A percentile compares a stretch with the other conserved stretches of the same genome.
phyloP scores from a whole-genome alignment of 78 protist species.

The Protostelium mycophagum region DNA sequence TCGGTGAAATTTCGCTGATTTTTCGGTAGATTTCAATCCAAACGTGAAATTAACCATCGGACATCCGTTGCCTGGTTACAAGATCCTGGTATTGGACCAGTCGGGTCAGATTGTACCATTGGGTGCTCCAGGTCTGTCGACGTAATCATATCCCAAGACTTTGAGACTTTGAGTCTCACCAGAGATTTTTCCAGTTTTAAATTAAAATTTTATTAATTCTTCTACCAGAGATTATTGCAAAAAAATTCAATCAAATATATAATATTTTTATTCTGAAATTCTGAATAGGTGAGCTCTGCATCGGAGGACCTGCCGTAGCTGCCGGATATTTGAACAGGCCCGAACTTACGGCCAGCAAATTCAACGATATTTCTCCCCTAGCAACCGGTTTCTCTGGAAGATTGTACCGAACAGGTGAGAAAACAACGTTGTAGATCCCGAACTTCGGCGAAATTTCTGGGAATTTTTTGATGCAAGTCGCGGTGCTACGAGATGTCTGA shows the following conservation, averaged over 20 bases:
- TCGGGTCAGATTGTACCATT: neutral
- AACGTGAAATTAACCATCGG: neutral
- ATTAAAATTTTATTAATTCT: no score
- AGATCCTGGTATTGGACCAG: neutral
- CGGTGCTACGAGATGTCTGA: no score
- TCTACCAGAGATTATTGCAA: no score
- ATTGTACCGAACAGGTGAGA: neutral
- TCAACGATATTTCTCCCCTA: neutral
- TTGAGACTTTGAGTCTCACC: no score
- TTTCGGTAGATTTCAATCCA: neutral
- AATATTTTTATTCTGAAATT: no score
- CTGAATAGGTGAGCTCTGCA: neutral
- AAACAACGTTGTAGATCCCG: no score
- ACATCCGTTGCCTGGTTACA: neutral
- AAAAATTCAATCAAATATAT: no score
- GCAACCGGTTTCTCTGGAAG: neutral
- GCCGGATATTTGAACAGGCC: neutral
- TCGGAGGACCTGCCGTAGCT: neutral
- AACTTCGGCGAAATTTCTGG: no score
- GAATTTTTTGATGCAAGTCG: no score
- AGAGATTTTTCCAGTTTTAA: no score
- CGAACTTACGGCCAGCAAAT: neutral
- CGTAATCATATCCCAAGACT: no score
- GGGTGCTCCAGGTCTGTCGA: neutral
- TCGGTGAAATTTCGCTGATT: neutral